Evolutionary conservation across 2,329 filamentous ascomycete species (phyloP).

Genomic region (Colletotrichum karsti): DNA sequence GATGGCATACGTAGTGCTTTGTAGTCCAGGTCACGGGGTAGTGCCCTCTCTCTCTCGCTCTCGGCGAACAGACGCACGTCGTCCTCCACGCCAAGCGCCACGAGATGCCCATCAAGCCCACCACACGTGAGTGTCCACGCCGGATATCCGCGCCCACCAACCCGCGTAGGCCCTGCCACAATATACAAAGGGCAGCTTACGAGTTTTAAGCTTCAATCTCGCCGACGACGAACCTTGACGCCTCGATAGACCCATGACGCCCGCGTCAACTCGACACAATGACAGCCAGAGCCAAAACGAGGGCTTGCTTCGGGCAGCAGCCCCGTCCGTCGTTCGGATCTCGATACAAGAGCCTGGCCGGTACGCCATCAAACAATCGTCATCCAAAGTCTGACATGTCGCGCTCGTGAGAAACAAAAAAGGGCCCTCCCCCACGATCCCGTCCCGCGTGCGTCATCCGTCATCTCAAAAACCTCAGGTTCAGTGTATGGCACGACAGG

Average conservation of each 20-base stretch:
- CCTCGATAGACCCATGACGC: neutral
- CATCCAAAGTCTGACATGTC: neutral
- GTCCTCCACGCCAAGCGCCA: no score
- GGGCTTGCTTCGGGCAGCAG: neutral
- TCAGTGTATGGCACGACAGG: neutral
- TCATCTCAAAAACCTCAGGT: neutral
- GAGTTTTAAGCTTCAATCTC: conserved; percentile 16
- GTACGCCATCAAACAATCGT: neutral
- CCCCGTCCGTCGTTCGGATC: neutral
- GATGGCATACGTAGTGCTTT: no score
- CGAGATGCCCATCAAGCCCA: no score
- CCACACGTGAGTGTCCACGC: no score
- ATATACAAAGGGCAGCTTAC: neutral
- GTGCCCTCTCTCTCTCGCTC: no score
- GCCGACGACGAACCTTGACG: neutral
- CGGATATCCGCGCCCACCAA: no score
- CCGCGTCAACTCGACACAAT: neutral
- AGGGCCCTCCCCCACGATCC: neutral
- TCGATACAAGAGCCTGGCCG: neutral
- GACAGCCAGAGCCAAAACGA: neutral
- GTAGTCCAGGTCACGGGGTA: no score
- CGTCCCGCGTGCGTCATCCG: neutral
- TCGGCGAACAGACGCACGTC: no score
- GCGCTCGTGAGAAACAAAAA: neutral
- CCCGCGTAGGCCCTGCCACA: neutral